Evolutionary conservation across 139 green algal species (phyloP), one percentile per base, ranked within the genome.

Genomic region (Microglena sp.): DNA sequence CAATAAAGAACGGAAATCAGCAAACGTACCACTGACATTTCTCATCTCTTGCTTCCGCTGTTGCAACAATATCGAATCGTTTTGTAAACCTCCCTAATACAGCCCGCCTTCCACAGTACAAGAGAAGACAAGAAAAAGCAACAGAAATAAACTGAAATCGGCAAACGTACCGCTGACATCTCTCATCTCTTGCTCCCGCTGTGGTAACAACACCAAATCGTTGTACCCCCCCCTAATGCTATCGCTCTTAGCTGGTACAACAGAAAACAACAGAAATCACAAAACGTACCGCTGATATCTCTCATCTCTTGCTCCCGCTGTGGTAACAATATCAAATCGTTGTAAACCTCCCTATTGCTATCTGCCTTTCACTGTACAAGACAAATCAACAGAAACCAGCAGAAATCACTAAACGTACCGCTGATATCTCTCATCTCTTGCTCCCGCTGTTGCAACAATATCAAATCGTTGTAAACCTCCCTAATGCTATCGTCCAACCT

Each of bases 351-450:
- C 40, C 40, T 50, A 50, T 15, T 50, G 11, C 40, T 24, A 11
- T 50, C 15, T 50, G 40, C n/a, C n/a, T n/a, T n/a, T n/a, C n/a
- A n/a, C n/a, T n/a, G n/a, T n/a, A n/a, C n/a, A n/a, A n/a, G 11
- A 50, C 40, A 50, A 11, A 50, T 50, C 40, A 24, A n/a, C n/a
- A n/a, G n/a, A n/a, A n/a, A n/a, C n/a, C 15, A 24, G 40, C 11
- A 15, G 11, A 50, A 50, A 50, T 11, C 15, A 50, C 40, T 50
- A 24, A 15, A 15, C 78, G 53, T 68, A 88, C 84, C 87, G 64
- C 92, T 97, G 58, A 97, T 71, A 62, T 97, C 76, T 1, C 90
- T 77, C 87, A 97, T 50, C 15, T 50, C 11, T 15, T 50, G 40
- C 15, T 50, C 40, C 15, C 40, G 40, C 15, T 50, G 40, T 50